Conservation (phyloP, 345 rosid species). For the Ailanthus altissimus region DNA sequence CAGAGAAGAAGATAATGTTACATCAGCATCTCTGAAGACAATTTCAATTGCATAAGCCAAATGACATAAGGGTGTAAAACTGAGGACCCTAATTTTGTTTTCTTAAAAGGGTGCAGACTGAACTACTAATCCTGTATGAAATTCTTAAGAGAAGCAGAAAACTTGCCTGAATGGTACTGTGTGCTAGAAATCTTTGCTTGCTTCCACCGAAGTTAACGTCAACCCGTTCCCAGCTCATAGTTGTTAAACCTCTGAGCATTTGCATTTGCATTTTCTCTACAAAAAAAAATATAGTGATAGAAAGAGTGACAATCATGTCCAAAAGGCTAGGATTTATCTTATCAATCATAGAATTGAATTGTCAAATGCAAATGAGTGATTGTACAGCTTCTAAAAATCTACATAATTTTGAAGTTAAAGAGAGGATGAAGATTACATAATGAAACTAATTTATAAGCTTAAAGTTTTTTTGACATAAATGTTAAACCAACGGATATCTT, state of each 20-base stretch:
- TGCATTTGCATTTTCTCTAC: constrained; percentile 49
- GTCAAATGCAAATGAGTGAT: constrained; percentile 7
- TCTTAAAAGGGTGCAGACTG: neutral
- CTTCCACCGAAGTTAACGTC: constrained; percentile 82
- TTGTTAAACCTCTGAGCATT: constrained; percentile 68
- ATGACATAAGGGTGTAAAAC: neutral
- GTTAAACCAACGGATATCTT: neutral
- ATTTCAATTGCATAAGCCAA: neutral
- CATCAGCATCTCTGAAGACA: constrained; percentile 2
- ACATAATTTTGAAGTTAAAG: neutral
- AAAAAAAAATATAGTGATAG: constrained; percentile 19
- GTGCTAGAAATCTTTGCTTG: constrained; percentile 62
- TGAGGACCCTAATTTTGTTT: neutral
- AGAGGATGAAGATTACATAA: neutral
- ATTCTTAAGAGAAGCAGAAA: neutral
- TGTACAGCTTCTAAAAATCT: neutral
- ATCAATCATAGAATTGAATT: neutral
- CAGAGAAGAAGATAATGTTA: neutral
- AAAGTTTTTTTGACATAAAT: neutral
- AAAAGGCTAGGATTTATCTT: neutral
- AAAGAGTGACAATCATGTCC: neutral
- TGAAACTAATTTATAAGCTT: neutral
- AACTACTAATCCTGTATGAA: neutral
- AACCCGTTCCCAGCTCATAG: constrained; percentile 72
- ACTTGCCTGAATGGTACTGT: constrained; percentile 79